Percentiles rank a stretch among this genome's conserved stretches.
Evolutionary conservation across 202 grass and related monocot genomes (phyloP).

Genomic region (Elaeis oleifera): DNA sequence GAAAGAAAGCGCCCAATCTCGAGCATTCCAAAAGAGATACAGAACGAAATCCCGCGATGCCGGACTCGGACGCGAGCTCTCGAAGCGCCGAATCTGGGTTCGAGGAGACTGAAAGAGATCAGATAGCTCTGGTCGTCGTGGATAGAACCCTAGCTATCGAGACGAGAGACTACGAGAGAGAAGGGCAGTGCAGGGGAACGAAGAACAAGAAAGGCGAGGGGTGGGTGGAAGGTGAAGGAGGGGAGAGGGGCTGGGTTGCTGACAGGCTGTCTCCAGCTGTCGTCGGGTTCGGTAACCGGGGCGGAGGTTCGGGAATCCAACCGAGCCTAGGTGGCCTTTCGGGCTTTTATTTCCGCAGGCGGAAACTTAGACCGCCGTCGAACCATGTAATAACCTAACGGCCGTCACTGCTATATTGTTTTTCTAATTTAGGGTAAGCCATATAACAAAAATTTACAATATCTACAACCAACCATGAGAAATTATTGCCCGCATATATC

Average conservation of each 20-base stretch:
- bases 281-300: constrained; percentile 49
- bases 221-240: no score
- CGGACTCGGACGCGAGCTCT: constrained; percentile 11
- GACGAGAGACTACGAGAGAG: not conserved
- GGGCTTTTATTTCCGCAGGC: no score
- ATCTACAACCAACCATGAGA: no score
- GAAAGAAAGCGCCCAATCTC: constrained; percentile 11
- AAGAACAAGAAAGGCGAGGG: constrained; percentile 25
- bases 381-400: no score
- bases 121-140: not conserved
- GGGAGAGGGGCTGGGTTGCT: constrained; percentile 32
- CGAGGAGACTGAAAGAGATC: constrained; percentile 16
- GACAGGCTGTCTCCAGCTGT: constrained; percentile 99
- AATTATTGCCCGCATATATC: no score
- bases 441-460: no score
- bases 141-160: constrained; percentile 23
- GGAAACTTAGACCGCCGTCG: no score
- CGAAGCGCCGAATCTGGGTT: constrained; percentile 29
- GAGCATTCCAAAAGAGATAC: constrained; percentile 6
- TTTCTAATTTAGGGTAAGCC: no score
- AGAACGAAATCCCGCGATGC: constrained; percentile 26
- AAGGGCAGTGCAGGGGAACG: constrained; percentile 21
- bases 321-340: constrained; percentile 52
- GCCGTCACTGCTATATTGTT: no score
- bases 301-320: constrained; percentile 18